These are phyloP conservation scores for Camelina laxa DNA, from an alignment of 345 rosid species.

Conservation along the genomic window DNA sequence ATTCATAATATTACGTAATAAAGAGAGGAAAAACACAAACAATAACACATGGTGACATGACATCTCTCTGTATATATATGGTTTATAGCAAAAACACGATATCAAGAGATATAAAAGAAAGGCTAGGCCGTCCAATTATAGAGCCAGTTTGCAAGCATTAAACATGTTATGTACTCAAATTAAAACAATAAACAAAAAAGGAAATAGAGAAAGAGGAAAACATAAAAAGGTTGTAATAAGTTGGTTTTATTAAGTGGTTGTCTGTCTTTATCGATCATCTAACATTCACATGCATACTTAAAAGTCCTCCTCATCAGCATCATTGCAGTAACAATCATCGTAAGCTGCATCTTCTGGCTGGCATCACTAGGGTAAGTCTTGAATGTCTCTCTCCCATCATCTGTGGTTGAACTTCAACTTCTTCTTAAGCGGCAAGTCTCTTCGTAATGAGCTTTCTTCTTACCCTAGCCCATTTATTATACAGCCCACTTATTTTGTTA, in stretches of 20 bases:
- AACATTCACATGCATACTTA: slow-evolving; percentile 38
- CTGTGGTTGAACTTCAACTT: neutral
- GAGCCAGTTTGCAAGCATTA: slow-evolving; percentile 21
- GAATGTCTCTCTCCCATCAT: too few species aligned
- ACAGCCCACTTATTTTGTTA: neutral
- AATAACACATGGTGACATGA: slow-evolving; percentile 6
- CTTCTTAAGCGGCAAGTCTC: slow-evolving; percentile 4
- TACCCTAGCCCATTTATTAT: slow-evolving; percentile 23
- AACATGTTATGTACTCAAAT: neutral
- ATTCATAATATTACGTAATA: neutral
- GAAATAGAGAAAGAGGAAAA: neutral
- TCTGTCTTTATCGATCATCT: slow-evolving; percentile 29
- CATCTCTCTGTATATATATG: neutral
- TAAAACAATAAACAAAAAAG: neutral
- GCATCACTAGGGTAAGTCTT: slow-evolving; percentile 14
- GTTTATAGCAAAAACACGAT: neutral
- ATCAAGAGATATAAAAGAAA: neutral
- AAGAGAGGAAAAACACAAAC: neutral
- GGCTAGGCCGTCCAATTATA: neutral
- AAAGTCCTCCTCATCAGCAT: neutral
- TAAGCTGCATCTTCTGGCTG: too few species aligned
- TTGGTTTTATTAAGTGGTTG: slow-evolving; percentile 21
- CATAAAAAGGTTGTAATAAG: slow-evolving; percentile 1
- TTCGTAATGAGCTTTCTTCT: neutral
- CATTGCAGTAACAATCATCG: slow-evolving; percentile 5